Evolutionary conservation across 2,329 filamentous ascomycete genomes (phyloP), one percentile per base, ranked within the genome.

Genomic region (Fusarium albosuccineum): DNA sequence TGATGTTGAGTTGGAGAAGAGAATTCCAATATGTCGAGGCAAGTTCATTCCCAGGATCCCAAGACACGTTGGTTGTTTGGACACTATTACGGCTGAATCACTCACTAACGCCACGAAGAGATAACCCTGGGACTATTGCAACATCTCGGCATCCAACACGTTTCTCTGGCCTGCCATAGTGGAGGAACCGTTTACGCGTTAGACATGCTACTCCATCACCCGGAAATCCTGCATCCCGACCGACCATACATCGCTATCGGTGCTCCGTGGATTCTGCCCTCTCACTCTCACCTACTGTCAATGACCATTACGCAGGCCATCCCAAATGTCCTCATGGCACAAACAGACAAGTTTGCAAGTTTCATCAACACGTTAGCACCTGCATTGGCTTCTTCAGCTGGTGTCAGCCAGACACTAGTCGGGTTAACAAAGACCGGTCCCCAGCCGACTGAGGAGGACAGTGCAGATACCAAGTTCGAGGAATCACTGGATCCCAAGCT

Each of bases 131-230:
- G 49, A 9, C 41, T 67, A 0, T 50, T 67, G 0, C 30, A 34
- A 0, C 53, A 67, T 26, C 59, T 67, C 2, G 13, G 13, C 1
- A 52, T 67, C 6, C 40, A 51, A 6, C 59, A 67, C 2, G 63
- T 67, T 1, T 67, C 52, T 22, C 2, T 67, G 0, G 63, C 58
- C 7, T 67, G 53, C 1, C 63, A 67, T 10, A 67, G 64, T 1
- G 63, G 63, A 39, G 64, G 63, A 50, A 67, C 64, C 1, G 37
- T 67, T 1, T 67, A 67, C 36, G 63, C 64, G 1, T 14, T 67
- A 3, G 59, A 67, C 9, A 67, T 64, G 63, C 8, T 64, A 4
- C 34, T 64, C 16, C 63, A 67, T 10, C 58, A 67, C 2, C 64
- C 63, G 1, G 63, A 67, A 8, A 67, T 67, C 2, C 53, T 67